These are phyloP conservation scores for Fusarium bactridioides DNA, from an alignment of 2,329 filamentous ascomycete genomes.

Conservation along the genomic window DNA sequence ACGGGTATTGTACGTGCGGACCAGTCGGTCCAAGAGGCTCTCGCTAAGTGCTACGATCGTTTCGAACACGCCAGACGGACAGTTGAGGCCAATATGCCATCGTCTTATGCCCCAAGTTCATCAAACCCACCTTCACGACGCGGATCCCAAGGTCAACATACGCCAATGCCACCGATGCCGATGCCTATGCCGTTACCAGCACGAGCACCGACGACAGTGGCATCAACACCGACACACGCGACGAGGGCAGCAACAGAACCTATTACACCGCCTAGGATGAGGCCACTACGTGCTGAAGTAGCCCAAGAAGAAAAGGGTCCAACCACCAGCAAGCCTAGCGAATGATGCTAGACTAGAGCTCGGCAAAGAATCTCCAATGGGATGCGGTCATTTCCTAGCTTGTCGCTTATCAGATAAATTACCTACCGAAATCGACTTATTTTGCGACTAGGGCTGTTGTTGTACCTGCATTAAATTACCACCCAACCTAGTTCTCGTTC, in stretches of 20 bases:
- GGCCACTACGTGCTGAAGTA: background rate
- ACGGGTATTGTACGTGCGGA: constrained; percentile 54
- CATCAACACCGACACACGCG: background rate
- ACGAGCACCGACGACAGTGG: background rate
- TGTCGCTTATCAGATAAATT: constrained; percentile 26
- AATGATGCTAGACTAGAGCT: constrained; percentile 9
- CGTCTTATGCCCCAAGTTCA: constrained; percentile 48
- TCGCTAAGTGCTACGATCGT: constrained; percentile 57
- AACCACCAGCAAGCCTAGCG: background rate
- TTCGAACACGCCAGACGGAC: constrained; percentile 57
- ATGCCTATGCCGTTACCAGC: background rate
- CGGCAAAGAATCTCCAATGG: background rate
- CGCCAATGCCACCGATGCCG: background rate
- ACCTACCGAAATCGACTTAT: constrained; percentile 22
- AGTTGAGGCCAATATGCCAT: constrained; percentile 57
- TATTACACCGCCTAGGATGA: constrained; percentile 9
- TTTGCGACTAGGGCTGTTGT: constrained; percentile 14
- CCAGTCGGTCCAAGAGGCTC: constrained; percentile 54
- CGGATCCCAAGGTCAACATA: background rate
- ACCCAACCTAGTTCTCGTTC: constrained; percentile 3
- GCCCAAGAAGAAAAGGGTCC: constrained; percentile 21
- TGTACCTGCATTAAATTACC: constrained; percentile 34
- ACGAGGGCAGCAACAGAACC: background rate
- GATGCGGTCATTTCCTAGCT: constrained; percentile 25
- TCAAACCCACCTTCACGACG: constrained; percentile 16